phyloP scores from a whole-genome alignment of 2,329 filamentous ascomycete species.

The Microdochium paspali region DNA sequence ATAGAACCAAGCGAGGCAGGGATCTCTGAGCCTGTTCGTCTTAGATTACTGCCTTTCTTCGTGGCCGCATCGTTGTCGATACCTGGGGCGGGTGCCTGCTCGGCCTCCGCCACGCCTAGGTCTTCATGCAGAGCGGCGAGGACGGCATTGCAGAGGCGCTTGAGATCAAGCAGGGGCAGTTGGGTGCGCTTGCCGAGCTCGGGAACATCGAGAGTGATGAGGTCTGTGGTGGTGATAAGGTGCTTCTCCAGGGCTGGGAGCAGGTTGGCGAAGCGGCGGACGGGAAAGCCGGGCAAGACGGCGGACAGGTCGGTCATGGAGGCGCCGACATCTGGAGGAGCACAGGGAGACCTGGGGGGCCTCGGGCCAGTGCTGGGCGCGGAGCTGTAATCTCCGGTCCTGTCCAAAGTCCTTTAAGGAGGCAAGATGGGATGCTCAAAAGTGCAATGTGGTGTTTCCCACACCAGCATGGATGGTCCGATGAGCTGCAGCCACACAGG shows the following conservation, averaged over 20 bases:
- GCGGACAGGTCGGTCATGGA: conserved; percentile 77
- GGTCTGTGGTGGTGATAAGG: conserved; percentile 68
- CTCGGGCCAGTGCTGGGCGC: conserved; percentile 4
- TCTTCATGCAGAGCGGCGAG: conserved; percentile 58
- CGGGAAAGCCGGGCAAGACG: conserved; percentile 72
- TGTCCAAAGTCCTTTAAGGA: no score
- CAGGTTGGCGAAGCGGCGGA: conserved; percentile 61
- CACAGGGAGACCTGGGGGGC: conserved; percentile 13
- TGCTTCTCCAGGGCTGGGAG: conserved; percentile 73
- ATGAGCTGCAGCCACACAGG: no score
- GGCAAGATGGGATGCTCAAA: no score
- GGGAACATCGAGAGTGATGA: conserved; percentile 72
- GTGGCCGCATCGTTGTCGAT: no score
- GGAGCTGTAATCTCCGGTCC: no score
- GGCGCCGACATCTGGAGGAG: neutral
- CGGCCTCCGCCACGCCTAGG: conserved; percentile 25
- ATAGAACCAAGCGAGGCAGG: conserved; percentile 43
- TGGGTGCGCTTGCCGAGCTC: conserved; percentile 82
- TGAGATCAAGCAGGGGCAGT: conserved; percentile 71
- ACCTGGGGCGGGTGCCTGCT: neutral
- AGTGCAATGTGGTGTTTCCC: no score
- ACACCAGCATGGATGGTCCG: no score
- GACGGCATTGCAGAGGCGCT: conserved; percentile 60
- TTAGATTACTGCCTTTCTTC: conserved; percentile 9
- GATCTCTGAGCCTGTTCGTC: conserved; percentile 26